A percentile compares a stretch with the other conserved stretches of the same genome.
Evolutionary conservation across 305 asterid genomes (phyloP).

Genomic region (Petunia hybrid): DNA sequence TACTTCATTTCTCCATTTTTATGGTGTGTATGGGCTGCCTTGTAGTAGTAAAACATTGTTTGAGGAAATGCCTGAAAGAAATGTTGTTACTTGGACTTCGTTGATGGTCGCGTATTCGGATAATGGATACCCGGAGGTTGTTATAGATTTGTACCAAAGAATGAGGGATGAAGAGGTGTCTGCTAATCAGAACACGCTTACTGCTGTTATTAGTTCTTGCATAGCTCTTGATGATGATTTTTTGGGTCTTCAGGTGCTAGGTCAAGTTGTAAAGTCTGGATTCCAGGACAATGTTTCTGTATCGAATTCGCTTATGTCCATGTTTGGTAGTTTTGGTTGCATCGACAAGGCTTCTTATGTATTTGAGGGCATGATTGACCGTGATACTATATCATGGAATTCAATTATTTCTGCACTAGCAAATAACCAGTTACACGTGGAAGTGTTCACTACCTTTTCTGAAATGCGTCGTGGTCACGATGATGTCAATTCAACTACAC

Average conservation of each 20-base stretch:
- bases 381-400: slow-evolving; percentile 84
- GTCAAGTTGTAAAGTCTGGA: slow-evolving; percentile 75
- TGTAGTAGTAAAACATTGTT: slow-evolving; percentile 59
- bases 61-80: slow-evolving; percentile 74
- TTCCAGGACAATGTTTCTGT: slow-evolving; percentile 67
- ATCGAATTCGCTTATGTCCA: slow-evolving; percentile 74
- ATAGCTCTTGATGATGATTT: slow-evolving; percentile 72
- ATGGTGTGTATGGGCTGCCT: slow-evolving; percentile 67
- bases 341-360: slow-evolving; percentile 57
- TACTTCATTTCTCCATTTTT: slow-evolving; percentile 82
- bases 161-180: slow-evolving; percentile 64
- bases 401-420: slow-evolving; percentile 75
- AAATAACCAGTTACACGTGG: slow-evolving; percentile 52
- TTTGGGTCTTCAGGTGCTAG: slow-evolving; percentile 79
- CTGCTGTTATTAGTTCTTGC: slow-evolving; percentile 75
- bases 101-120: slow-evolving; percentile 73
- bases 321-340: slow-evolving; percentile 60
- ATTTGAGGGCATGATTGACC: slow-evolving; percentile 62
- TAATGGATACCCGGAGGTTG: slow-evolving; percentile 55
- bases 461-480: slow-evolving; percentile 68
- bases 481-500: slow-evolving; percentile 67
- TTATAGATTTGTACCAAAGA: slow-evolving; percentile 54
- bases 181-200: slow-evolving; percentile 73
- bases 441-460: slow-evolving; percentile 58
- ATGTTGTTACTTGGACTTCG: slow-evolving; percentile 94